phyloP scores from a whole-genome alignment of 495 filamentous ascomycete genomes.

The Staphylotrichum longicolle region DNA sequence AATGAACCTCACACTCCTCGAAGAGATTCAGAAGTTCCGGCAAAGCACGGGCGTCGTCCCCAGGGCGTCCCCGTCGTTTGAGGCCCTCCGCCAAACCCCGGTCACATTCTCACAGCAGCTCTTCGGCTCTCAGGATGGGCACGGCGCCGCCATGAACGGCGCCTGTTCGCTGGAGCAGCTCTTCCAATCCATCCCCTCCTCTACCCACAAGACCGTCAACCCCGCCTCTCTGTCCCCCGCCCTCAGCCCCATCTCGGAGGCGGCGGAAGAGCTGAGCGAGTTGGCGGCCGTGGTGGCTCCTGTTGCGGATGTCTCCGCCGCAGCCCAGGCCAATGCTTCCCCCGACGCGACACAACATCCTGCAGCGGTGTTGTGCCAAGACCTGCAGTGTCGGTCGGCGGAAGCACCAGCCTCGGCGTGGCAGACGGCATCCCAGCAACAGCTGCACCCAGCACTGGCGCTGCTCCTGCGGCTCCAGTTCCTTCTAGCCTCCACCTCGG shows the following conservation, averaged over 20 bases:
- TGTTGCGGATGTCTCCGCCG: slow-evolving; percentile 31
- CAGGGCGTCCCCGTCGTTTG: slow-evolving; percentile 23
- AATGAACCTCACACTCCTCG: slow-evolving; percentile 61
- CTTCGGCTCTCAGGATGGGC: slow-evolving; percentile 46
- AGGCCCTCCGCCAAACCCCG: slow-evolving; percentile 44
- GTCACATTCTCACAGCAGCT: slow-evolving; percentile 53
- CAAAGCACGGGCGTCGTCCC: slow-evolving; percentile 50
- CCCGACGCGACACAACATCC: slow-evolving; percentile 99
- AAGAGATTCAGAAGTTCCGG: slow-evolving; percentile 62
- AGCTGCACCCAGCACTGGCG: slow-evolving; percentile 52
- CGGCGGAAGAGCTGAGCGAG: slow-evolving; percentile 25
- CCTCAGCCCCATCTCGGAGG: slow-evolving; percentile 47
- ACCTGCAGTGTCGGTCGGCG: slow-evolving; percentile 98
- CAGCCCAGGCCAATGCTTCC: slow-evolving; percentile 53
- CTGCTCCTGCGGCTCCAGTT: slow-evolving; percentile 59
- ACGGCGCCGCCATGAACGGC: slow-evolving; percentile 25
- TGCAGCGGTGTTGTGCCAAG: slow-evolving; percentile 97
- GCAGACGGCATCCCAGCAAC: slow-evolving; percentile 55
- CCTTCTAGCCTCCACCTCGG: slow-evolving; percentile 65
- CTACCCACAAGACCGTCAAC: slow-evolving; percentile 48
- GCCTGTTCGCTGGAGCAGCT: slow-evolving; percentile 37
- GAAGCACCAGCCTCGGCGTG: slow-evolving; percentile 54
- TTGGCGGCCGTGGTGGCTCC: slow-evolving; percentile 24
- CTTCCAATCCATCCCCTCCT: slow-evolving; percentile 32
- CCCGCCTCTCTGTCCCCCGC: slow-evolving; percentile 54